phyloP scores from a whole-genome alignment of 2,329 filamentous ascomycete species.

The Trichoderma guizhouense region DNA sequence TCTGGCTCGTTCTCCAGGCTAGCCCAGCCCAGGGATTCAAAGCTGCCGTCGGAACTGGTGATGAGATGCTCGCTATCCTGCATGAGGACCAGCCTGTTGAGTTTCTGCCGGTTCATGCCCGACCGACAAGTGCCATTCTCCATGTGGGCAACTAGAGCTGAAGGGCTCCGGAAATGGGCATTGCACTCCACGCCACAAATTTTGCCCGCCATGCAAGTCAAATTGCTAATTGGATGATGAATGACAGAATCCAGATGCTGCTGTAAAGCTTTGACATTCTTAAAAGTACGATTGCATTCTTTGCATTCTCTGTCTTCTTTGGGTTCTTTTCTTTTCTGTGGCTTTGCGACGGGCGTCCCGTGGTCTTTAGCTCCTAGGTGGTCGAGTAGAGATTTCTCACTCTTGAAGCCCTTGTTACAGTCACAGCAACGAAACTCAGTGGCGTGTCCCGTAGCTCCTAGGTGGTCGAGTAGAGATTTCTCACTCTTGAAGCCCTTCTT shows the following conservation, averaged over 20 bases:
- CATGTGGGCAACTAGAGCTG: conserved; percentile 20
- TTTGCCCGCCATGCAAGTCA: conserved; percentile 14
- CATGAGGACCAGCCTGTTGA: conserved; percentile 9
- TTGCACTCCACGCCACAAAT: conserved; percentile 8
- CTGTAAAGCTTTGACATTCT: neutral
- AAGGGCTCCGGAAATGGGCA: conserved; percentile 16
- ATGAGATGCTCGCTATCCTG: conserved; percentile 18
- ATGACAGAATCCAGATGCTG: conserved; percentile 2
- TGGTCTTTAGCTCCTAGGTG: conserved; percentile 1
- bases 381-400: neutral
- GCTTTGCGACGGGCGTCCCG: neutral
- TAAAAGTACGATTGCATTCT: neutral
- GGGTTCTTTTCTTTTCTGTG: neutral
- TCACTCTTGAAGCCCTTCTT: neutral
- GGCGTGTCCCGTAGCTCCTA: neutral
- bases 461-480: neutral
- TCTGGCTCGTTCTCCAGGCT: neutral
- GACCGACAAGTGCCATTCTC: conserved; percentile 20
- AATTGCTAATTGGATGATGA: conserved; percentile 18
- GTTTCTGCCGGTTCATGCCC: conserved; percentile 16
- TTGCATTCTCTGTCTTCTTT: neutral
- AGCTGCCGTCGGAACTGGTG: neutral
- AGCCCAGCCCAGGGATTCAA: neutral
- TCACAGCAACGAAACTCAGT: conserved; percentile 16
- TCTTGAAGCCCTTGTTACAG: conserved; percentile 4